Conservation (phyloP, 305 asterid species). For the Fraxinus albicans region DNA sequence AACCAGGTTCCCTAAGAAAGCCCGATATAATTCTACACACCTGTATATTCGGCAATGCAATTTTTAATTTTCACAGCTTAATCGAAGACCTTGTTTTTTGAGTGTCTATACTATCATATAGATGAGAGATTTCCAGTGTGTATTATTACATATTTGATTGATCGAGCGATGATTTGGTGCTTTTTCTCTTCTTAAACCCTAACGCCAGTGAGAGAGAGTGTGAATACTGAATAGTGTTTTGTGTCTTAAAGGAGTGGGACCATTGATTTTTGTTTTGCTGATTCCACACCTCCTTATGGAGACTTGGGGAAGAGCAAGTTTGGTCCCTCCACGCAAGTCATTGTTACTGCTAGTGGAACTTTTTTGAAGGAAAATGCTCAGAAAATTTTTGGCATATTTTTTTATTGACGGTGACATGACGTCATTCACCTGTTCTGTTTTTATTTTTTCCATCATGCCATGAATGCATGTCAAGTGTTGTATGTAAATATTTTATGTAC, state of each 20-base stretch:
- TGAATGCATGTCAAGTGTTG: too few species aligned
- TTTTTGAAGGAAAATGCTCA: too few species aligned
- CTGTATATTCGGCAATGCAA: constrained; percentile 16
- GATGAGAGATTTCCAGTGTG: neutral
- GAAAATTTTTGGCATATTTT: too few species aligned
- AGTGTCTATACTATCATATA: neutral
- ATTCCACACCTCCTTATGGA: neutral
- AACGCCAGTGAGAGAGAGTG: constrained; percentile 1
- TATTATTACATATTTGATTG: neutral
- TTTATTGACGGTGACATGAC: too few species aligned
- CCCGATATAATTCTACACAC: constrained; percentile 12
- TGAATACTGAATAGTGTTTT: neutral
- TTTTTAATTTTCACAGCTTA: neutral
- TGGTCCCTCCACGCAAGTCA: neutral
- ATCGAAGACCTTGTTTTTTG: constrained; percentile 4
- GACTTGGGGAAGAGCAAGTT: neutral
- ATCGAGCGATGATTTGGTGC: constrained; percentile 8
- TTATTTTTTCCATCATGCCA: too few species aligned
- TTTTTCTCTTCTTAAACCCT: constrained; percentile 26
- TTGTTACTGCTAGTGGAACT: too few species aligned
- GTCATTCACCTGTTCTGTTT: too few species aligned
- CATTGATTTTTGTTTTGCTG: neutral
- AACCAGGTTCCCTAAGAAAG: neutral
- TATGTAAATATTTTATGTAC: too few species aligned
- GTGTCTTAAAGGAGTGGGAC: neutral